Evolutionary conservation across 352 stramenopile species (phyloP).

Genomic region (Salisapilia sapeloensis): DNA sequence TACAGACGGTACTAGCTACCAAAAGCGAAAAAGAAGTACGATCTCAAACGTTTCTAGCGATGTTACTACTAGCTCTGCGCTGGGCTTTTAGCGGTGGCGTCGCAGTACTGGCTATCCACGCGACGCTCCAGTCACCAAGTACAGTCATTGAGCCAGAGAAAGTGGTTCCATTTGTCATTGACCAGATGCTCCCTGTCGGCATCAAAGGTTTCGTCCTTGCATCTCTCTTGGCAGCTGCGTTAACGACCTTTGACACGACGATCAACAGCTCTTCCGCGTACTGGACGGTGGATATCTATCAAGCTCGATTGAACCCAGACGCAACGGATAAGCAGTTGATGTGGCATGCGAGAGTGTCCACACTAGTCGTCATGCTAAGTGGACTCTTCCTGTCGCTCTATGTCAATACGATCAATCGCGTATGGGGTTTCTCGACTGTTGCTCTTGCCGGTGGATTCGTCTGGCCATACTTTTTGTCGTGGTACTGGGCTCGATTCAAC

Average conservation of each 20-base stretch:
- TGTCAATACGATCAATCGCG: slow-evolving; percentile 58
- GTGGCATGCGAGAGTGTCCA: slow-evolving; percentile 45
- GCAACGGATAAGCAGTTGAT: slow-evolving; percentile 35
- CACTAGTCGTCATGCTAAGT: slow-evolving; percentile 31
- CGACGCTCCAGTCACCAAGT: slow-evolving; percentile 19
- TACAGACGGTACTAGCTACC: slow-evolving; percentile 56
- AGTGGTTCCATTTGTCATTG: slow-evolving; percentile 56
- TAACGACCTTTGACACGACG: slow-evolving; percentile 68
- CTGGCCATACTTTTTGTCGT: slow-evolving; percentile 64
- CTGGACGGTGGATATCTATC: slow-evolving; percentile 73
- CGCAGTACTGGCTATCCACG: slow-evolving; percentile 51
- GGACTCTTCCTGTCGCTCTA: slow-evolving; percentile 44
- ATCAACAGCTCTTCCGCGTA: slow-evolving; percentile 68
- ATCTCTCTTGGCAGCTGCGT: slow-evolving; percentile 42
- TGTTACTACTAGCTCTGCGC: slow-evolving; percentile 47
- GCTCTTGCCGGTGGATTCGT: slow-evolving; percentile 44
- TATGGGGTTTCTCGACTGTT: slow-evolving; percentile 74
- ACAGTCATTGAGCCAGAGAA: slow-evolving; percentile 50
- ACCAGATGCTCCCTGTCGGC: slow-evolving; percentile 48
- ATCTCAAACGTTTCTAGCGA: slow-evolving; percentile 57
- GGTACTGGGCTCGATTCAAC: slow-evolving; percentile 71
- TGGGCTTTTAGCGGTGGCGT: slow-evolving; percentile 67
- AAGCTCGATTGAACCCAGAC: slow-evolving; percentile 39
- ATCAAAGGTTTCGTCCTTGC: slow-evolving; percentile 51
- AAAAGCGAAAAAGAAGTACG: slow-evolving; percentile 69